Base-by-base conservation (phyloP, 179 eudicot species). In the Gypsophila paniculata region DNA sequence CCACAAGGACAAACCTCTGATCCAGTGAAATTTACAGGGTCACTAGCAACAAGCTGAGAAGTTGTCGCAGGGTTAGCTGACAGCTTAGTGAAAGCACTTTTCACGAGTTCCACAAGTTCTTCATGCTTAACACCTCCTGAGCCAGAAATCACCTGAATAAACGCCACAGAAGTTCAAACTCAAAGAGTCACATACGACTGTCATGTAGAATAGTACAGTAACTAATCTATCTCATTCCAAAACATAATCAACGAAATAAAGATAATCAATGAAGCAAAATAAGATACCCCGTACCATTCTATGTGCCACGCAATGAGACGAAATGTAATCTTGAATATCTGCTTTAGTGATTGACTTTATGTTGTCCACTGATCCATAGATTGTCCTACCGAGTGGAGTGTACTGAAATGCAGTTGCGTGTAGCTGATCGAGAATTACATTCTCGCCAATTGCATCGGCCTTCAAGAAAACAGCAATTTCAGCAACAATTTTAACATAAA, bases 391-490 rank as follows among this genome's bases (percentile, higher is more conserved):
- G 62, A 91, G 79, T 38, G 97, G 92, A 29, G 91, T 85, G 59
- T 87, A 79, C 77, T 91, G 97, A 79, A 91, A 91, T 6, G 97
- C 97, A 58, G 97, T 91, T 34, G 97, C 88, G 76, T 91, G 97
- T 60, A 91, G 68, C 66, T 91, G 97, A 68, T 91, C 97, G 22
- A 91, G 84, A 69, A 89, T 79, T 61, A 85, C 89, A 77, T 86
- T 85, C 66, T 87, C 97, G 12, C 80, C 78, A 74, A 77, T 80
- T 19, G 82, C 85, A 74, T 69, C 83, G 17, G 81, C 86, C 97
- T 91, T 62, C 17, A 70, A 54, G 42, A 62, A 11, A 29, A 48
- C 36, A 15, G 59, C 53, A 23, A 19, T 62, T 61, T 73, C 70
- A 74, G 69, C 65, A 68, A 77, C 60, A 44, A 53, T 26, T 69